Conservation (phyloP, 768 basidiomycete genomes). For the Leccinum imitatum region DNA sequence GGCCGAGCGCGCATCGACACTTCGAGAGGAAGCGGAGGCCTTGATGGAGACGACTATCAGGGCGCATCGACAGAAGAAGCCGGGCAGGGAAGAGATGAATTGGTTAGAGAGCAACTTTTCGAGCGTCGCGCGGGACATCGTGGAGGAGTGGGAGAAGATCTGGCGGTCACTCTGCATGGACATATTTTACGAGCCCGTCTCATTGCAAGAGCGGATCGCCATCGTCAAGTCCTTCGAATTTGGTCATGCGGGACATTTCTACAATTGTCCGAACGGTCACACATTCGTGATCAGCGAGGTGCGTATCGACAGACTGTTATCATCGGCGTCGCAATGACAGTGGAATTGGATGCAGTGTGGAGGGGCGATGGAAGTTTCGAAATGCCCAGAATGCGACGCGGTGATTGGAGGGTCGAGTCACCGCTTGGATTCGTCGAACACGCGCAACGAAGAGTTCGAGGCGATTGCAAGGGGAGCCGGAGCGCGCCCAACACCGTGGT, state of each 20-base stretch:
- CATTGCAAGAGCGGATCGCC: constrained; percentile 49
- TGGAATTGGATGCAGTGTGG: constrained; percentile 47
- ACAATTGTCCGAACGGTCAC: constrained; percentile 59
- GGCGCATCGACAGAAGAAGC: constrained; percentile 27
- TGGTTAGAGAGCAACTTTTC: constrained; percentile 50
- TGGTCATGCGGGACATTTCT: constrained; percentile 49
- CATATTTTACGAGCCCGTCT: constrained; percentile 52
- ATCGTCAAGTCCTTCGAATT: constrained; percentile 54
- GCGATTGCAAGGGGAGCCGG: constrained; percentile 37
- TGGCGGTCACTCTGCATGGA: constrained; percentile 38
- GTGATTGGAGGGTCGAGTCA: constrained; percentile 52
- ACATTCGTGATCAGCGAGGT: constrained; percentile 60
- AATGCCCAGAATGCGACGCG: constrained; percentile 59
- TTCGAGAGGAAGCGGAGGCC: constrained; percentile 2
- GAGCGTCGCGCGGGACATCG: constrained; percentile 35
- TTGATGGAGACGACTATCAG: constrained; percentile 5
- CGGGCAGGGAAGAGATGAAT: constrained; percentile 15
- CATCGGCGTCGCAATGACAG: background rate
- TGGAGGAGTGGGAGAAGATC: constrained; percentile 48
- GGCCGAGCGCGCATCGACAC: constrained; percentile 20
- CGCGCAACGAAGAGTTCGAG: constrained; percentile 47
- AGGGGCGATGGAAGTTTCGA: constrained; percentile 46
- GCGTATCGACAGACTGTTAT: background rate
- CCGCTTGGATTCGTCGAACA: constrained; percentile 42
- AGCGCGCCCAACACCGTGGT: constrained; percentile 22